These are phyloP conservation scores for Penicillium tannophilum DNA, from an alignment of 495 filamentous ascomycete species.

Conservation along the genomic window DNA sequence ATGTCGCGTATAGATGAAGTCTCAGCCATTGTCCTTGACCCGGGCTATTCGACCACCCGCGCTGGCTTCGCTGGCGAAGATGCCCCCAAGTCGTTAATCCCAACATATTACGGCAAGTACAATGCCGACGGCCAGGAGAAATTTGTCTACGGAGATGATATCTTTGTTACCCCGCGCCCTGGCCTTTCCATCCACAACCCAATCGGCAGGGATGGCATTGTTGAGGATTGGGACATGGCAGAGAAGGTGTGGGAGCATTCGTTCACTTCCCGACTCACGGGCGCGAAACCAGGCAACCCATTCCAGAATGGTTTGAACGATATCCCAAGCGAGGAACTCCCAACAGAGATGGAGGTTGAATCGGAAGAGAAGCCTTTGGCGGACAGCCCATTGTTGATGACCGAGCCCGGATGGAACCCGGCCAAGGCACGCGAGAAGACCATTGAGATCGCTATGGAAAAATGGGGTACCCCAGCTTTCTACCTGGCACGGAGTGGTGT, in stretches of 20 bases:
- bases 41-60: constrained; percentile 85
- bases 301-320: constrained; percentile 78
- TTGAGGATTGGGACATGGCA: constrained; percentile 95
- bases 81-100: constrained; percentile 87
- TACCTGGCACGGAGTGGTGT: constrained; percentile 77
- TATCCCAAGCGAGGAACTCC: constrained; percentile 56
- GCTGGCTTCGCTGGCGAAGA: constrained; percentile 98
- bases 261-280: constrained; percentile 77
- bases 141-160: constrained; percentile 81
- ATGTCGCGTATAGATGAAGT: constrained; percentile 73
- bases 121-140: constrained; percentile 57
- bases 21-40: constrained; percentile 92
- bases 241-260: constrained; percentile 87
- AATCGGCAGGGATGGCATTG: constrained; percentile 84
- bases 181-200: constrained; percentile 84
- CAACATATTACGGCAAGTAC: constrained; percentile 78
- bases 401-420: constrained; percentile 90
- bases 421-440: constrained; percentile 84
- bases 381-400: constrained; percentile 92
- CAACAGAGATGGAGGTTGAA: constrained; percentile 71
- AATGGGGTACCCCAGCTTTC: constrained; percentile 90
- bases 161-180: constrained; percentile 73
- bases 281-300: constrained; percentile 61
- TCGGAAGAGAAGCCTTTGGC: constrained; percentile 74
- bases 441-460: constrained; percentile 94